Evolutionary conservation across 495 filamentous ascomycete species (phyloP), one percentile per base, ranked within the genome.

Genomic region (Clohesyomyces aquaticus): DNA sequence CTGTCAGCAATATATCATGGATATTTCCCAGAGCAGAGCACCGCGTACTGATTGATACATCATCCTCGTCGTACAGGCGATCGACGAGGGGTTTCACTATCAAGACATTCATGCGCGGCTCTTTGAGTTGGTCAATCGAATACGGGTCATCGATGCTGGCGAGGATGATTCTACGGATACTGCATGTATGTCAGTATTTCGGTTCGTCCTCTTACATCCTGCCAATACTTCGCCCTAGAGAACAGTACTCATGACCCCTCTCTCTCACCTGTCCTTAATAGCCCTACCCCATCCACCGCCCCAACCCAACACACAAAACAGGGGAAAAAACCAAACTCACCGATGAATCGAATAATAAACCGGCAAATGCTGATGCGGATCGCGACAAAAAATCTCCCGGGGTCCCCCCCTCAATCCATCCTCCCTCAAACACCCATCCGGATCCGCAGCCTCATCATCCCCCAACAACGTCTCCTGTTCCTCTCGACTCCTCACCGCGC

Each of bases 31-130:
- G 6, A 45, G 4, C 32, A 6, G 42, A 1, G 11, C 8, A 10
- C 11, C 10, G 18, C 53, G 16, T 74, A 82, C 81, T 77, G 41
- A 88, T 81, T 1, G 87, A 89, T 38, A 88, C 83, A 72, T 91
- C 88, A 50, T 87, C 77, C 48, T 80, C 77, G 61, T 87, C 84
- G 69, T 88, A 90, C 2, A 89, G 76, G 62, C 84, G 86, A 69
- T 90, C 85, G 19, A 91, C 85, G 18, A 90, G 73, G 4, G 88
- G 87, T 52, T 87, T 80, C 3, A 89, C 83, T 27, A 90, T 82
- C 3, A 82, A 78, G n/a, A 86, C 77, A 68, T 89, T 90, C 74
- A 91, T 87, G 55, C 87, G 79, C 38, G 88, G 81, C 67, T 86
- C 85, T 59, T 81, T 79, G 11, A 90, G 74, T 71, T 90, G 87